These are phyloP conservation scores for Syncephalastrum monosporum DNA, from an alignment of 371 early-diverging fungal species.

Conservation along the genomic window DNA sequence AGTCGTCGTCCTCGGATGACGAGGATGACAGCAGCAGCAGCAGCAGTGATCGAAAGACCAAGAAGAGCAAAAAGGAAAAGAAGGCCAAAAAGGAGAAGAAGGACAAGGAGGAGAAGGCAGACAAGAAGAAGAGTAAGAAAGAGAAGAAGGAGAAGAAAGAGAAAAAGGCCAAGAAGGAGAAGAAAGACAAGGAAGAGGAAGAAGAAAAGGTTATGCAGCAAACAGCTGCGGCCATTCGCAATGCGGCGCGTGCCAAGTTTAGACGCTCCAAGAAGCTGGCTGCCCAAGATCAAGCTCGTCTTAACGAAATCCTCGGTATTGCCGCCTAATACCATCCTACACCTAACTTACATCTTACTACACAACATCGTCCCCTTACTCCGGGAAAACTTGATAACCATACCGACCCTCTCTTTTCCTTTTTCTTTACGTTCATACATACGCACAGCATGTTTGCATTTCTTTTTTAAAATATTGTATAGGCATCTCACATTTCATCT, in stretches of 20 bases:
- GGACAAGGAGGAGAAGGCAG: slow-evolving; percentile 20
- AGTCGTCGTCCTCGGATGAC: slow-evolving; percentile 2
- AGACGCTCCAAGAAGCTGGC: slow-evolving; percentile 68
- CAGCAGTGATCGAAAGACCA: slow-evolving; percentile 37
- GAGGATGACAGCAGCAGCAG: slow-evolving; percentile 26
- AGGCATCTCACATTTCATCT: too few relatives aligned
- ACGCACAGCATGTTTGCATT: too few relatives aligned
- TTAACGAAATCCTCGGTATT: slow-evolving; percentile 59
- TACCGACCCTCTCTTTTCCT: too few relatives aligned
- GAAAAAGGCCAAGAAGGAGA: slow-evolving; percentile 21
- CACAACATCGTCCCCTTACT: too few relatives aligned
- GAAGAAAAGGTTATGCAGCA: slow-evolving; percentile 20
- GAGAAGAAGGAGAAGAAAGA: slow-evolving; percentile 25
- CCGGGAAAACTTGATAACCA: too few relatives aligned
- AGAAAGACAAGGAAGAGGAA: slow-evolving; percentile 33
- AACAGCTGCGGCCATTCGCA: slow-evolving; percentile 39
- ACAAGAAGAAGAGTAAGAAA: slow-evolving; percentile 12
- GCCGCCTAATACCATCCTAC: slow-evolving; percentile 14
- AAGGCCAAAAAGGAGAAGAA: slow-evolving; percentile 20
- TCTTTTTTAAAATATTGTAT: too few relatives aligned
- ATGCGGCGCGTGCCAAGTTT: slow-evolving; percentile 74
- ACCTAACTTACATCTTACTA: not conserved
- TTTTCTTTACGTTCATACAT: too few relatives aligned
- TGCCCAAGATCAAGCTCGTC: slow-evolving; percentile 43
- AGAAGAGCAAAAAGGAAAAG: slow-evolving; percentile 44